Evolutionary conservation across 2,329 filamentous ascomycete genomes (phyloP), one percentile per base, ranked within the genome.

Genomic region (Penicillium crustosum): DNA sequence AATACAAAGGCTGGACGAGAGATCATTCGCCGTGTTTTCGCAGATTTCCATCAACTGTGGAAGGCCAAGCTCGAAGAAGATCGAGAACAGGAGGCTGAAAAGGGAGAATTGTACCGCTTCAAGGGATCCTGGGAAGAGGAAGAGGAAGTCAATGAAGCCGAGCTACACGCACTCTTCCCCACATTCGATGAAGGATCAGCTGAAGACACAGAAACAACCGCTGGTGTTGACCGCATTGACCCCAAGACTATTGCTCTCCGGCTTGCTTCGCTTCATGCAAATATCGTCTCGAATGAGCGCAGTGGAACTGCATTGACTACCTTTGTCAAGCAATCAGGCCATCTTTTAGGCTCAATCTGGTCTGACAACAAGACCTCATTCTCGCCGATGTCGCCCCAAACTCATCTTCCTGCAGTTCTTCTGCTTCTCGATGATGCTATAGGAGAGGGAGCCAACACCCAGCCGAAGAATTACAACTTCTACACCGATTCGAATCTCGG

Each of bases 131-230:
- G 85, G 39, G 89, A 93, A 60, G 88, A 93, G 48, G 86, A 90
- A 62, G 89, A 95, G 55, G 88, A 89, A 66, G 79, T 84, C 10
- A 86, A 91, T 52, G 83, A 88, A 61, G 84, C 89, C 55, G 90
- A 94, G 62, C 88, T 96, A 63, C 82, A 87, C 21, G 83, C 89
- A 62, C 78, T 97, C 7, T 97, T 97, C 77, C 93, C 93, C 1
- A 85, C 83, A 6, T 95, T 86, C 62, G 86, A 90, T 15, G 81
- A 83, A 1, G 81, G 82, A 1, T 73, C 79, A 2, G 74, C 77
- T 2, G 70, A 78, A 47, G 72, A 74, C 50, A 66, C 63, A 8
- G 50, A 64, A 12, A 69, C 72, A 17, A 52, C 62, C 8, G 57
- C 51, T 55, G 58, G 62, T 33, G 65, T 76, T 59, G 57, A 51